Conservation (phyloP, 805 yeast genomes). For the Yarrowia sp. region DNA sequence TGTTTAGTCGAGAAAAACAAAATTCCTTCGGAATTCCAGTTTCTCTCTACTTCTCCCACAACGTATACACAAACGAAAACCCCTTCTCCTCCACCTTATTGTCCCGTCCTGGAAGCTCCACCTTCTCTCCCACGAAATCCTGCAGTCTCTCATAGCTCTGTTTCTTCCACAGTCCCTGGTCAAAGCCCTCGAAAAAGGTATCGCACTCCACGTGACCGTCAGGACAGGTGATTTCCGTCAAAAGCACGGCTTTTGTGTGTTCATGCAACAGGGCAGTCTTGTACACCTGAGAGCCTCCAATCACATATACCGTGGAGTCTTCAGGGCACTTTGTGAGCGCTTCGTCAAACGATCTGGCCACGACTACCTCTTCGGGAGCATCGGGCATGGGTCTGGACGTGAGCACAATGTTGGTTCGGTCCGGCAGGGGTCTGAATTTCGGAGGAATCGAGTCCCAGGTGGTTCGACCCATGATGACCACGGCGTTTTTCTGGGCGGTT, state of each 20-base stretch:
- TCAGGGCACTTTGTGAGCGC: slow-evolving; percentile 50
- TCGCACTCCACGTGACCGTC: slow-evolving; percentile 63
- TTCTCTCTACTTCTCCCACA: slow-evolving; percentile 56
- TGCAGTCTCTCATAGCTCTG: slow-evolving; percentile 51
- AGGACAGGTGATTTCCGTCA: slow-evolving; percentile 67
- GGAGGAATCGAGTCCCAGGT: slow-evolving; percentile 95
- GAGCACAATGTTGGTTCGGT: slow-evolving; percentile 75
- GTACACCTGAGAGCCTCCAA: slow-evolving; percentile 94
- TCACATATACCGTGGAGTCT: slow-evolving; percentile 70
- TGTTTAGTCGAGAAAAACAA: too few relatives aligned
- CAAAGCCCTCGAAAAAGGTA: slow-evolving; percentile 59
- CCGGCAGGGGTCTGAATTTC: slow-evolving; percentile 81
- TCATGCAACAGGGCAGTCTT: slow-evolving; percentile 57
- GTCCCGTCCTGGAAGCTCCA: slow-evolving; percentile 44
- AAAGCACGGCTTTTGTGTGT: slow-evolving; percentile 61
- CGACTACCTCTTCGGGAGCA: slow-evolving; percentile 45
- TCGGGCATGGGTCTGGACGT: slow-evolving; percentile 56
- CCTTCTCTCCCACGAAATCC: slow-evolving; percentile 51
- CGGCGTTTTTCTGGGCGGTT: slow-evolving; percentile 47
- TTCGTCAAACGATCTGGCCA: slow-evolving; percentile 55
- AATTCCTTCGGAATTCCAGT: too few relatives aligned
- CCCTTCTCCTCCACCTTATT: slow-evolving; percentile 56
- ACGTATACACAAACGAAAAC: slow-evolving; percentile 63
- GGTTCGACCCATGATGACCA: slow-evolving; percentile 91
- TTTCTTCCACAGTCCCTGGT: slow-evolving; percentile 47